Conservation (phyloP, 768 basidiomycete species). For the Suillus alpinus region DNA sequence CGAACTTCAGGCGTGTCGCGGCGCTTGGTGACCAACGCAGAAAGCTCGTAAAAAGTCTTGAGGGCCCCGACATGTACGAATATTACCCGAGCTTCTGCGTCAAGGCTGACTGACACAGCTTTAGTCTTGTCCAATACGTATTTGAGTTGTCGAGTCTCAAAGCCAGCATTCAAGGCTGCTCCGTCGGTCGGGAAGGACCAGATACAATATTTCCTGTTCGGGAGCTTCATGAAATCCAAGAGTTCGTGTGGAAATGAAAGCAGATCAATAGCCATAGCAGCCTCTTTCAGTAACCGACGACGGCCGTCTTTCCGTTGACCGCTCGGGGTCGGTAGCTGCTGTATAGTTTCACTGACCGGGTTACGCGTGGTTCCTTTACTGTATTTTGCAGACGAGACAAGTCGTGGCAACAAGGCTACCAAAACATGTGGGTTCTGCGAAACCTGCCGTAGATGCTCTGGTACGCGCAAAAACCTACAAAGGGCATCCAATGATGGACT, state of each 20-base stretch:
- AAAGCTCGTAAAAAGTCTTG: slow-evolving; percentile 44
- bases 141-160: slow-evolving; percentile 45
- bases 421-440: slow-evolving; percentile 16
- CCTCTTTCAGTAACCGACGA: slow-evolving; percentile 8
- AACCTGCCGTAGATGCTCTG: slow-evolving; percentile 21
- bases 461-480: slow-evolving; percentile 40
- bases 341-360: slow-evolving; percentile 8
- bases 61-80: slow-evolving; percentile 67
- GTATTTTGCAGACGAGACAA: slow-evolving; percentile 14
- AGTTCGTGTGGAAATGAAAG: slow-evolving; percentile 47
- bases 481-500: slow-evolving; percentile 36
- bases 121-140: slow-evolving; percentile 43
- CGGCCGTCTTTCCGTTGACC: background rate
- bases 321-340: background rate
- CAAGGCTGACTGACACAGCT: slow-evolving; percentile 36
- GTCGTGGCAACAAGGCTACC: slow-evolving; percentile 26
- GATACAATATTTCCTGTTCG: slow-evolving; percentile 42
- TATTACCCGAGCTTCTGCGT: slow-evolving; percentile 45
- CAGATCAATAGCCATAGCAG: slow-evolving; percentile 24
- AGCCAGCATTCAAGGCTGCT: slow-evolving; percentile 24
- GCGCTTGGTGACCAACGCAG: slow-evolving; percentile 46
- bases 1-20: slow-evolving; percentile 43
- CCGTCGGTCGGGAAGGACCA: slow-evolving; percentile 42
- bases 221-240: slow-evolving; percentile 42
- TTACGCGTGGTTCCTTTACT: slow-evolving; percentile 16